These are phyloP conservation scores for Camellia oleifera DNA, from an alignment of 179 eudicot genomes.

Conservation along the genomic window DNA sequence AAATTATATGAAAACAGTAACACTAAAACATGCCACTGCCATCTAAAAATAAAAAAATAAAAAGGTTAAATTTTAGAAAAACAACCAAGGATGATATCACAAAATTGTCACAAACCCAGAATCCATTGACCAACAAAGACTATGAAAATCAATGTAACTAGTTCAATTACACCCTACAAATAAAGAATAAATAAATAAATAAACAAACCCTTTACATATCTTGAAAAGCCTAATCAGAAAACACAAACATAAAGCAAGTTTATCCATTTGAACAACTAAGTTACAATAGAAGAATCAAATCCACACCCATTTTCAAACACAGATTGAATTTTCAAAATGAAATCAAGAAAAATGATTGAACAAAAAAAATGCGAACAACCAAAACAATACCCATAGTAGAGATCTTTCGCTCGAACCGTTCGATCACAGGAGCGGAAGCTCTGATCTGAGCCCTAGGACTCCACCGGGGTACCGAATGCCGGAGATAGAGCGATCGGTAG, in stretches of 20 bases:
- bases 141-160: not conserved
- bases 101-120: too few species aligned
- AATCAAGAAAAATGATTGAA: not conserved
- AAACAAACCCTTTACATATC: too few species aligned
- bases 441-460: constrained; percentile 54
- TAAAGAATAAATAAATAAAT: too few species aligned
- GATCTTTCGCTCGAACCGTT: constrained; percentile 59
- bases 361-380: not conserved
- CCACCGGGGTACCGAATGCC: constrained; percentile 45
- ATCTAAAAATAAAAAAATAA: not conserved
- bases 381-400: constrained; percentile 72
- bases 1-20: not conserved
- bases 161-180: not conserved
- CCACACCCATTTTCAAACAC: not conserved
- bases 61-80: not conserved
- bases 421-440: constrained; percentile 46
- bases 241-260: not conserved
- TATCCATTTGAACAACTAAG: constrained; percentile 1
- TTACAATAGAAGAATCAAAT: not conserved
- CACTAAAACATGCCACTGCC: not conserved
- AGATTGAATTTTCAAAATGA: not conserved
- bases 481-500: constrained; percentile 37
- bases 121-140: not conserved
- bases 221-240: not conserved
- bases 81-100: not conserved